Base-by-base conservation (phyloP, 495 filamentous ascomycete genomes). In the Lophiostoma macrostomum region DNA sequence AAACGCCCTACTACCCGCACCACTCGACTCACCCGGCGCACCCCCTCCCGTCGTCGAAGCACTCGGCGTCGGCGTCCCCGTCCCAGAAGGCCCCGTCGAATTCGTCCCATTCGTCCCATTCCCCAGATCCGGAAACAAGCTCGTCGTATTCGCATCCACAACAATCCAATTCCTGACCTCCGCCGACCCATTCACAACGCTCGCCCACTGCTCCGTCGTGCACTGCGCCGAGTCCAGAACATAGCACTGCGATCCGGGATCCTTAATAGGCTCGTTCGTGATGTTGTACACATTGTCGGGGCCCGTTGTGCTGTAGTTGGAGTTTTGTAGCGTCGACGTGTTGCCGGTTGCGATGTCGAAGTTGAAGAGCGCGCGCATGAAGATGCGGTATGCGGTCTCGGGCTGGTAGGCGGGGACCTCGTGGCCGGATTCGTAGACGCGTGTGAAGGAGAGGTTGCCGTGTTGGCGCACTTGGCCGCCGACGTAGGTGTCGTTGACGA, bases 361-460 rank as follows among this genome's bases (percentile, higher is more conserved):
- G 36, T 76, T 73, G 41, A 73, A 73, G 37, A 83, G 66, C 0
- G 75, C 69, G 6, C 81, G 79, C 34, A 73, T 64, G 67, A 83
- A 83, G 48, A 82, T 75, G 28, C 71, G 63, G 29, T 75, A 78
- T 7, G 78, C 72, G 1, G 75, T 78, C 59, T 80, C 59, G 4
- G 79, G 78, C 61, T 82, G 80, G 58, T 81, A 82, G 6, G 73
- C 73, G 0, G 80, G 80, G 1, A 84, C 76, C 61, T 82, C 78
- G 57, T 84, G 81, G 4, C 81, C 81, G 4, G 79, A 73, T 45
- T 84, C 60, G 61, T 75, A 85, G 32, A 84, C 74, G 1, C 81
- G 74, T 12, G 72, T 70, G 68, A 84, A 85, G 13, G 74, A 76
- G 63, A 84, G 78, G 59, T 77, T 75, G 27, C 78, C 78, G 59